Evolutionary conservation across 2,329 filamentous ascomycete species (phyloP).

Genomic region (Capronia coronata): DNA sequence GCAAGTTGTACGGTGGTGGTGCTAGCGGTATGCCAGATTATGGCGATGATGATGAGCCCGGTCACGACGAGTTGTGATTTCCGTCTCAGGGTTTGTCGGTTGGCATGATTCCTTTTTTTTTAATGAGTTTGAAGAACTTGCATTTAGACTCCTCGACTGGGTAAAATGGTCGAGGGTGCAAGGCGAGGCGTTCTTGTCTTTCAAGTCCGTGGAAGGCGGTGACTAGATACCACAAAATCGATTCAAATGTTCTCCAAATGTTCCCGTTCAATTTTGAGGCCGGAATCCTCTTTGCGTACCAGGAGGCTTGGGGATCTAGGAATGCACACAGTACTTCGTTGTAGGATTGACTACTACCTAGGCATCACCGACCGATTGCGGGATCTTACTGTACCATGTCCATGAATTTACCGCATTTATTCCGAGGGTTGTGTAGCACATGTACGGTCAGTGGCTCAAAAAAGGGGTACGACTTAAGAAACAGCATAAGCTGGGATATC

Average conservation of each 20-base stretch:
- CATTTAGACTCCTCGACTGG: conserved; percentile 14
- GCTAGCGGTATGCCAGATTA: conserved; percentile 56
- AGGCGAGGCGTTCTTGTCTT: conserved; percentile 7
- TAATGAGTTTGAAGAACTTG: conserved; percentile 13
- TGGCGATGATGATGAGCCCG: conserved; percentile 55
- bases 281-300: too few species aligned
- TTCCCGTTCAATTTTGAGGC: background rate
- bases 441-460: too few species aligned
- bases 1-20: conserved; percentile 80
- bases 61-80: conserved; percentile 66
- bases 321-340: too few species aligned
- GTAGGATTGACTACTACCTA: too few species aligned
- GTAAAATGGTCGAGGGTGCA: conserved; percentile 6
- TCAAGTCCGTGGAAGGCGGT: conserved; percentile 1
- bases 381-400: too few species aligned
- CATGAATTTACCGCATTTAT: too few species aligned
- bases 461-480: too few species aligned
- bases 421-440: too few species aligned
- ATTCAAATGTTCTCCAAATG: background rate
- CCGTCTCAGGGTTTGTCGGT: background rate
- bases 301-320: too few species aligned
- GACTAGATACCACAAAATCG: conserved; percentile 18
- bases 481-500: too few species aligned
- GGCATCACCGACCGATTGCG: too few species aligned
- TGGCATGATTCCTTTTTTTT: conserved; percentile 16